Conservation (phyloP, 768 basidiomycete species). For the Mycena rebaudengoi region DNA sequence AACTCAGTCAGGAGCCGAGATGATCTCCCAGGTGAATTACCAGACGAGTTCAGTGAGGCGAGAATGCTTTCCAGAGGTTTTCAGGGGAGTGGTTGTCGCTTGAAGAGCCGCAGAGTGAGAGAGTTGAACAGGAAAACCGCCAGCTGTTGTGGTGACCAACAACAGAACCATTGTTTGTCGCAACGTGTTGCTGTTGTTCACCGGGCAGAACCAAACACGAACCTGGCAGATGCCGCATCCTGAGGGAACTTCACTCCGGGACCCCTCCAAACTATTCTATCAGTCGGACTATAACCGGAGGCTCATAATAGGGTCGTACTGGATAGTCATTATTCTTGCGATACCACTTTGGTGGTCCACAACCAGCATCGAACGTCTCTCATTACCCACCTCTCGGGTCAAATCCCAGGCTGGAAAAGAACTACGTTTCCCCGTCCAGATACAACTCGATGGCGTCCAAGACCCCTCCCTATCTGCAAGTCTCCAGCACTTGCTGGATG, state of each 20-base stretch:
- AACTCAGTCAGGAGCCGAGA: constrained; percentile 21
- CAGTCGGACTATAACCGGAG: constrained; percentile 61
- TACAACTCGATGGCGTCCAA: constrained; percentile 44
- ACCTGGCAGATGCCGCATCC: constrained; percentile 24
- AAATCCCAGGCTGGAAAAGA: constrained; percentile 55
- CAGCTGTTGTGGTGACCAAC: constrained; percentile 1
- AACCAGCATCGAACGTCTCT: constrained; percentile 87
- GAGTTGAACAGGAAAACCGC: background rate
- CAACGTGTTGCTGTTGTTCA: background rate
- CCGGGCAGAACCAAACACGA: constrained; percentile 17
- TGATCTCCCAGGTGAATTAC: background rate
- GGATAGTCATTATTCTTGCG: constrained; percentile 77
- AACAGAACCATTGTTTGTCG: background rate
- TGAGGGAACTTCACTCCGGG: constrained; percentile 41
- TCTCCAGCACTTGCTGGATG: constrained; percentile 34
- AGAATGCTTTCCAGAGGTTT: background rate
- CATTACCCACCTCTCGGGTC: constrained; percentile 73
- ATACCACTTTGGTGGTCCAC: constrained; percentile 94
- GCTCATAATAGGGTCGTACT: constrained; percentile 78
- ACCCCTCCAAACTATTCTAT: constrained; percentile 62
- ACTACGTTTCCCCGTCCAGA: constrained; percentile 55
- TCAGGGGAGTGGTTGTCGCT: background rate
- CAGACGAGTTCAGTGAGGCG: background rate
- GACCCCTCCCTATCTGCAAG: constrained; percentile 14
- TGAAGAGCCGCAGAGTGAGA: background rate